Base-by-base conservation (phyloP, 2,329 filamentous ascomycete species). In the Aspergillus fructus region DNA sequence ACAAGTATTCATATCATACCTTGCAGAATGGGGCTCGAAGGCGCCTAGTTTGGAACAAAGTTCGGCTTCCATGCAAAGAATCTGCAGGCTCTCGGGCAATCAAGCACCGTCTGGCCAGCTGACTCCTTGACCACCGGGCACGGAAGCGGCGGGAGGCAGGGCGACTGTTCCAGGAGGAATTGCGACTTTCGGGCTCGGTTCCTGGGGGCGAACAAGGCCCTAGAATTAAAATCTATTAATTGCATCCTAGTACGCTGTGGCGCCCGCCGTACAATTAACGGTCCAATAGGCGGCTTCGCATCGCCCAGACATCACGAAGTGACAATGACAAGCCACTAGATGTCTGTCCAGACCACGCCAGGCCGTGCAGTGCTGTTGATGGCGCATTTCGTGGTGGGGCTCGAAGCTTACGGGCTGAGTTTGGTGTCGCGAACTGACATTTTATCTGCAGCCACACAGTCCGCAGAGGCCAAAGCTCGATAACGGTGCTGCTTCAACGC, bases 381-480 rank as follows among this genome's bases (percentile, higher is more conserved):
- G 49, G 55, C 48, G 50, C 49, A 49, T 30, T 30, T 56, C 17
- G 24, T 41, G 42, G 58, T 56, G 58, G 49, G 53, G 24, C 53
- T 56, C 49, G 49, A 56, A 43, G 58, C 49, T 59, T 48, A 57
- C 58, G 47, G 53, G 58, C 54, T 43, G 52, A 24, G 24, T 54
- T 50, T 57, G 54, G 53, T 53, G 48, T 46, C 37, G 50, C 55
- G 50, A 58, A 58, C 55, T 54, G 55, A 58, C 55, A 58, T 40
- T 54, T 51, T 17, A 41, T 30, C 42, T 53, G 57, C 57, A 56
- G 37, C 41, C 37, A 33, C 37, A 45, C 53, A 59, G 53, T 49
- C 53, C 45, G 27, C 42, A 24, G 53, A 34, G 53, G 58, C 58
- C 58, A 57, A 54, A 57, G 57, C 54, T 56, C 58, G 41, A 55